Evolutionary conservation across 306 rosid species (phyloP).

Genomic region (Alnus glutinosa): DNA sequence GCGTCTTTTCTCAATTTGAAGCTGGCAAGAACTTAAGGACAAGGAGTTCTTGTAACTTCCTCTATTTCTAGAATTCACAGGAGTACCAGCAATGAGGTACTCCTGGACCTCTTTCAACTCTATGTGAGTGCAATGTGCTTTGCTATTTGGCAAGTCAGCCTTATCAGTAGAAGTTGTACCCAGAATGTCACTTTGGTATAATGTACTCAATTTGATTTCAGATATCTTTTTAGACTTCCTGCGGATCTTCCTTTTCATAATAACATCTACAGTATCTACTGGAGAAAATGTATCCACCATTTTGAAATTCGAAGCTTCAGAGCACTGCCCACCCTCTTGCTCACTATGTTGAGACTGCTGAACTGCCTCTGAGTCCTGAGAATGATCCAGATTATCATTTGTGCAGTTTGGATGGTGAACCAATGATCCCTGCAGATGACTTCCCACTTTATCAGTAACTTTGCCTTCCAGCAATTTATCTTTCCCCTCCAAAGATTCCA

Average conservation of each 20-base stretch:
- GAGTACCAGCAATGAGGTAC: slow-evolving; percentile 28
- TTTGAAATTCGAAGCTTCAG: slow-evolving; percentile 36
- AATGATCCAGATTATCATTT: slow-evolving; percentile 42
- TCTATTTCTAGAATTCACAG: slow-evolving; percentile 34
- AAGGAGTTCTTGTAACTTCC: slow-evolving; percentile 36
- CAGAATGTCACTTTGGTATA: slow-evolving; percentile 39
- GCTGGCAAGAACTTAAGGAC: slow-evolving; percentile 39
- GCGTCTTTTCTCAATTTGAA: slow-evolving; percentile 43
- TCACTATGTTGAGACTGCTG: slow-evolving; percentile 36
- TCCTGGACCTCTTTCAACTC: slow-evolving; percentile 47
- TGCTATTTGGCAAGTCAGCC: slow-evolving; percentile 38
- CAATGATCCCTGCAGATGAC: slow-evolving; percentile 31
- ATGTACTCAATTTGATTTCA: slow-evolving; percentile 59
- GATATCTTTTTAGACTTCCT: slow-evolving; percentile 85
- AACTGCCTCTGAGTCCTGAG: slow-evolving; percentile 36
- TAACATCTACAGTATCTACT: slow-evolving; percentile 40
- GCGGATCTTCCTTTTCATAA: slow-evolving; percentile 60
- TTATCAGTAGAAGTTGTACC: slow-evolving; percentile 44
- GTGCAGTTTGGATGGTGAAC: slow-evolving; percentile 26
- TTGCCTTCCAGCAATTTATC: slow-evolving; percentile 32
- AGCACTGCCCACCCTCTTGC: slow-evolving; percentile 38
- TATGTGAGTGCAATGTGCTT: slow-evolving; percentile 34
- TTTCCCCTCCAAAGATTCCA: slow-evolving; percentile 35
- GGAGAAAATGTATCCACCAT: slow-evolving; percentile 43
- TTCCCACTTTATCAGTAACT: slow-evolving; percentile 24